Percentiles rank a stretch among this genome's conserved stretches.
Conservation (phyloP, 2,329 filamentous ascomycete genomes). For the Paraconiothyrium brasiliense region DNA sequence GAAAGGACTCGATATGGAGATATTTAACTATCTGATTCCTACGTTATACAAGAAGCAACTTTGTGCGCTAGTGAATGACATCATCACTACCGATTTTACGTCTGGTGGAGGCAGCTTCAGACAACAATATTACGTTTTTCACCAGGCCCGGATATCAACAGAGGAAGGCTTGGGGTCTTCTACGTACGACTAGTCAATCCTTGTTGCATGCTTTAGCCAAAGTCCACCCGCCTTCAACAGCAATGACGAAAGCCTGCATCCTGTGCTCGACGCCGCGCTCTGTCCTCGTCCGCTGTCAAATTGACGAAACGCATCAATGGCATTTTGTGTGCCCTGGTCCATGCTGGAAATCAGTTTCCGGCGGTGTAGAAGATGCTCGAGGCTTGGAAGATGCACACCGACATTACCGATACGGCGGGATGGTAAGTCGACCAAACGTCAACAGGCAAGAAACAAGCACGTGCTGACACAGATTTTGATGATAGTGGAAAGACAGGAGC, state of each 20-base stretch:
- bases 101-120: too few relatives aligned
- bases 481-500: slow-evolving; percentile 53
- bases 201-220: background rate
- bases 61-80: background rate
- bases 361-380: slow-evolving; percentile 54
- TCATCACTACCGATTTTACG: background rate
- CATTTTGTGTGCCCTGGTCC: slow-evolving; percentile 56
- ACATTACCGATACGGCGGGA: slow-evolving; percentile 41
- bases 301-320: slow-evolving; percentile 52
- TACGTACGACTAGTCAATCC: background rate
- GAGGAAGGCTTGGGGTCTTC: background rate
- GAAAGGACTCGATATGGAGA: too few relatives aligned
- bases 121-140: too few relatives aligned
- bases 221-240: background rate
- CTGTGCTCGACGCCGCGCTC: slow-evolving; percentile 50
- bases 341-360: slow-evolving; percentile 56
- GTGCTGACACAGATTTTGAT: slow-evolving; percentile 29
- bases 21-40: too few relatives aligned
- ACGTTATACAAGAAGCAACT: background rate
- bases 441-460: slow-evolving; percentile 33
- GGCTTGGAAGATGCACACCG: slow-evolving; percentile 29
- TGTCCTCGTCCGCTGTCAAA: slow-evolving; percentile 56
- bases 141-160: too few relatives aligned
- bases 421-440: slow-evolving; percentile 40
- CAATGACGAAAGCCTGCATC: slow-evolving; percentile 52